Base-by-base conservation (phyloP, 2,329 filamentous ascomycete species). In the Mycogone perniciosa region DNA sequence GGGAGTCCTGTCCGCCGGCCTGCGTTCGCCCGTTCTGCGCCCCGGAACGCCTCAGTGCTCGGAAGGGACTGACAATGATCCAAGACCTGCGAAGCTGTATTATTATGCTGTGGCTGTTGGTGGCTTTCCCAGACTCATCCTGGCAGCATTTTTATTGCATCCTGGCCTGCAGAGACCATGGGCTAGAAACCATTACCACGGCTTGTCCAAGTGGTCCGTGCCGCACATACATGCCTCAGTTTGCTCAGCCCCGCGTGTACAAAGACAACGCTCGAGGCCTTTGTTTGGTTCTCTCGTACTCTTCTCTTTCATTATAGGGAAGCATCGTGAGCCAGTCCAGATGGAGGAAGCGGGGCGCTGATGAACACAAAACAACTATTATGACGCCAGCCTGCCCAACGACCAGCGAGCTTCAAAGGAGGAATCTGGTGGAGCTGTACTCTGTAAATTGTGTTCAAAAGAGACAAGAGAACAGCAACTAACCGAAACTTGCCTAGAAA, bases 331-430 rank as follows among this genome's bases (percentile, higher is more conserved):
- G 35, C 35, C 35, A 38, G 35, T 11, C 35, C 35, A 11, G 35
- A 38, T 38, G 20, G 7, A 38, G 35, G n/a, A 40, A 39, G 39
- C 49, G 49, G 44, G 44, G 31, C 44, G 39, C 42, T 44, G 42
- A 34, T 44, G 31, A 44, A 20, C 42, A 31, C 9, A 6, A 7
- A n/a, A 20, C 42, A 31, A 31, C 31, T n/a, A 48, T 29, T 41
- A 53, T 53, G 51, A 53, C 51, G 46, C 35, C 46, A 31, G 46
- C 44, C 11, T 46, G 35, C 41, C 30, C 41, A 30, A 30, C 40
- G 10, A 11, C 44, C 26, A 47, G 33, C 37, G 13, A 34, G 40
- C 41, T 45, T 40, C 34, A 31, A 31, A 33, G 37, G 43, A 50
- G 48, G 40, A 48, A 50, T 50, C 31, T 31, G 30, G 33, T 50